Percentiles rank a stretch among this genome's conserved stretches.
phyloP scores from a whole-genome alignment of 2,329 filamentous ascomycete genomes.

The Fusarium proliferatum region DNA sequence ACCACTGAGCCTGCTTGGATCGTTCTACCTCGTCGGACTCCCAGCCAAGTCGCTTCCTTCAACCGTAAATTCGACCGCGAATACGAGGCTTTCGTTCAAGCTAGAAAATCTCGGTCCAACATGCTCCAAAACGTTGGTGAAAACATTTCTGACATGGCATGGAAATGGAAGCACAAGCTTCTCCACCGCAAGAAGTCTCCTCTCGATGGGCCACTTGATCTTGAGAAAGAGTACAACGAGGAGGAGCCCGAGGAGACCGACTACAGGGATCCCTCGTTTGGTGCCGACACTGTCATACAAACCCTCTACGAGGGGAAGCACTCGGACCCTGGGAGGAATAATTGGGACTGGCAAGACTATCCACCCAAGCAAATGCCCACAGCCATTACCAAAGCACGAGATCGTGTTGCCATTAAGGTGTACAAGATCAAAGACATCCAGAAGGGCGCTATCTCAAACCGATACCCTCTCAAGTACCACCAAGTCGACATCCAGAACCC shows the following conservation, averaged over 20 bases:
- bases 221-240: constrained; percentile 26
- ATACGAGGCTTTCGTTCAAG: too few species aligned
- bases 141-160: constrained; percentile 44
- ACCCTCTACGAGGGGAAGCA: constrained; percentile 54
- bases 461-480: constrained; percentile 54
- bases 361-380: constrained; percentile 58
- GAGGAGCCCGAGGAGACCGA: constrained; percentile 18
- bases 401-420: constrained; percentile 57
- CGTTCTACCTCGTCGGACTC: too few species aligned
- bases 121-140: constrained; percentile 30
- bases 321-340: constrained; percentile 8
- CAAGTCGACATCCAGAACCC: constrained; percentile 57
- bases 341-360: constrained; percentile 54
- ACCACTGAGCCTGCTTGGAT: too few species aligned
- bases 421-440: constrained; percentile 58
- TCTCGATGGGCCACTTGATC: constrained; percentile 29
- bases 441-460: constrained; percentile 54
- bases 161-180: constrained; percentile 50
- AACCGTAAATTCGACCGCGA: too few species aligned
- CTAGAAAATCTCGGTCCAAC: neutral
- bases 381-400: constrained; percentile 49
- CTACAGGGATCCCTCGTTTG: constrained; percentile 45
- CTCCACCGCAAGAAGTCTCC: constrained; percentile 36
- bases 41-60: too few species aligned
- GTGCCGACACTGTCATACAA: constrained; percentile 49